Base-by-base conservation (phyloP, 2,329 filamentous ascomycete genomes). In the Sclerotinia minor region DNA sequence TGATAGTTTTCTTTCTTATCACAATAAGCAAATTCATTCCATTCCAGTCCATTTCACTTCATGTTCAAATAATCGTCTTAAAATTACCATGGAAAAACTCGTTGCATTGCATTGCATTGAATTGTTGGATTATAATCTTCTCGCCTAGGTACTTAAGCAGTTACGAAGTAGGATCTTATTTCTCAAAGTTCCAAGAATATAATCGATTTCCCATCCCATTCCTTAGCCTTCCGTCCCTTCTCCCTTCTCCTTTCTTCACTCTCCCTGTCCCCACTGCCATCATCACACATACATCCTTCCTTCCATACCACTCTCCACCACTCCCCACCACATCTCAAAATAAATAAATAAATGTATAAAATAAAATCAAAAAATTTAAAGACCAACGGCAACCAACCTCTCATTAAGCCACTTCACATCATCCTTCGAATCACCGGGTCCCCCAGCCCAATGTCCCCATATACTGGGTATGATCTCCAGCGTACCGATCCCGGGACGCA, bases 321-420 rank as follows among this genome's bases (percentile, higher is more conserved):
- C 7, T 6, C 21, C 7, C 11, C 29, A 32, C 5, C 4, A 21
- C 1, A 21, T 2, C 19, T n/a, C n/a, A n/a, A n/a, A n/a, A n/a
- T n/a, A n/a, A n/a, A n/a, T n/a, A n/a, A n/a, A n/a, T n/a, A n/a
- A n/a, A n/a, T n/a, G n/a, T n/a, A n/a, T n/a, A n/a, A n/a, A n/a
- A n/a, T n/a, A n/a, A 47, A 11, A 38, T 11, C 35, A 13, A 38
- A 15, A 44, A 67, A 63, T 49, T 67, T 55, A 70, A 32, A 75
- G 64, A 7, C 75, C 75, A 59, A 74, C 58, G 47, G 72, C 74
- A 44, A 59, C 64, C 53, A 76, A 67, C 60, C 73, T 74, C 44
- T 85, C 80, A 74, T 93, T 88, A 53, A 94, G 79, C 89, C 90
- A 94, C 73, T 85, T 84, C 2, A 89, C 83, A 76, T 94, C 91